These are phyloP conservation scores for Allium cepa DNA, from an alignment of 106 monocot genomes.

Conservation along the genomic window DNA sequence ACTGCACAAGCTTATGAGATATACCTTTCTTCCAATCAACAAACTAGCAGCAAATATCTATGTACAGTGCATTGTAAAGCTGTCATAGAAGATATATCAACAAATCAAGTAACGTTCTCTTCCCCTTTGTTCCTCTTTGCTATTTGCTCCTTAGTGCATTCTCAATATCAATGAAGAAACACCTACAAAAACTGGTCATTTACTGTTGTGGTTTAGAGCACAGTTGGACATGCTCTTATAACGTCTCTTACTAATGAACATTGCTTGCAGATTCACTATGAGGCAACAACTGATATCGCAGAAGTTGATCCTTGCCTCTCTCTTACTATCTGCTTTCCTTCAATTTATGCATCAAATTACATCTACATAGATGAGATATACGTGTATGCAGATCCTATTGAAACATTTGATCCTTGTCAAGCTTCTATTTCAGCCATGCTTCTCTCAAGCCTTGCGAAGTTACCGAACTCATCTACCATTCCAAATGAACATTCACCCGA, in stretches of 20 bases:
- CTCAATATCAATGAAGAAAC: too few relatives aligned
- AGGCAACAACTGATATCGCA: conserved; percentile 90
- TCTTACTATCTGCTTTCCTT: conserved; percentile 69
- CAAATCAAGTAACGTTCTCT: too few relatives aligned
- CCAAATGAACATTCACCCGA: conserved; percentile 8
- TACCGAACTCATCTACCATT: conserved; percentile 38
- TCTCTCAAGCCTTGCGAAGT: conserved; percentile 57
- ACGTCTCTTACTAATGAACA: conserved; percentile 5
- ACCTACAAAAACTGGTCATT: too few relatives aligned
- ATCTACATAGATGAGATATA: conserved; percentile 75
- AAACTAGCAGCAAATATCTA: conserved; percentile 31
- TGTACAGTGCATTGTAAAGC: conserved; percentile 80
- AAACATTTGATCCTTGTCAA: conserved; percentile 22
- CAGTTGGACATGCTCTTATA: neutral
- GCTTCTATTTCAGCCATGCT: conserved; percentile 70
- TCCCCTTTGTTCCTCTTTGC: too few relatives aligned
- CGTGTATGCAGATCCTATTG: conserved; percentile 77
- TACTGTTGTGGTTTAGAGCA: too few relatives aligned
- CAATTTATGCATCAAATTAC: conserved; percentile 47
- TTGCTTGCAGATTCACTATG: conserved; percentile 52
- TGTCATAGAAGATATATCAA: conserved; percentile 13
- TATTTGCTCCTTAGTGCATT: too few relatives aligned
- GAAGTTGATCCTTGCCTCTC: conserved; percentile 64
- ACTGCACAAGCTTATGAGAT: conserved; percentile 72
- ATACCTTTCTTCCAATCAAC: conserved; percentile 44